These are phyloP conservation scores for Canna indica DNA, from an alignment of 176 grass and related monocot species.

Conservation along the genomic window DNA sequence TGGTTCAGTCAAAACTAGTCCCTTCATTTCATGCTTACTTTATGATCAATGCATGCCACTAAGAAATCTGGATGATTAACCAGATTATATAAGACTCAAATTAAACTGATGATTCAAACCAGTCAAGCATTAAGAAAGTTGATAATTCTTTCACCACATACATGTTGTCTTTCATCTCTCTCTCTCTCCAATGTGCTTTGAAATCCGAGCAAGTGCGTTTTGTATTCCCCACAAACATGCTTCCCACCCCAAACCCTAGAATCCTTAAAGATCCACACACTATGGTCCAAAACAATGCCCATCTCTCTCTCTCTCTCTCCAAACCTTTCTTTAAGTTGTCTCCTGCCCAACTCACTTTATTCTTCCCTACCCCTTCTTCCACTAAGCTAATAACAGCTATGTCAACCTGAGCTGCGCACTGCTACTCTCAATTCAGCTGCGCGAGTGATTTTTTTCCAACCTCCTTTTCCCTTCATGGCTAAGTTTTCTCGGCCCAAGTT, in stretches of 20 bases:
- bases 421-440: not conserved
- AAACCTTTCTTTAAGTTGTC: not conserved
- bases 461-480: not conserved
- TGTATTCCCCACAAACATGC: constrained; percentile 39
- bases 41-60: too few species aligned
- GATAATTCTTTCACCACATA: too few species aligned
- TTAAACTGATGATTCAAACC: too few species aligned
- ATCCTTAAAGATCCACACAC: not conserved
- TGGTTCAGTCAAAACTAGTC: too few species aligned
- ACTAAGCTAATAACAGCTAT: not conserved
- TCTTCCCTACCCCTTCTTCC: not conserved
- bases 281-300: not conserved
- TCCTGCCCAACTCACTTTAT: not conserved
- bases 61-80: too few species aligned
- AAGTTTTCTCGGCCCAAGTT: not conserved
- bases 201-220: constrained; percentile 30
- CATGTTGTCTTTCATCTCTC: not conserved
- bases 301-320: not conserved
- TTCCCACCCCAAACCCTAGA: constrained; percentile 21
- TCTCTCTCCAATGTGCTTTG: constrained; percentile 25
- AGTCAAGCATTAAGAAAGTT: too few species aligned
- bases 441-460: too few species aligned
- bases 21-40: too few species aligned
- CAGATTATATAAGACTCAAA: too few species aligned
- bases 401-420: not conserved